A percentile compares a stretch with the other conserved stretches of the same genome.
These are phyloP conservation scores for Rhodotorula mucilaginosa DNA, from an alignment of 1,284 basidiomycete species.

Conservation along the genomic window DNA sequence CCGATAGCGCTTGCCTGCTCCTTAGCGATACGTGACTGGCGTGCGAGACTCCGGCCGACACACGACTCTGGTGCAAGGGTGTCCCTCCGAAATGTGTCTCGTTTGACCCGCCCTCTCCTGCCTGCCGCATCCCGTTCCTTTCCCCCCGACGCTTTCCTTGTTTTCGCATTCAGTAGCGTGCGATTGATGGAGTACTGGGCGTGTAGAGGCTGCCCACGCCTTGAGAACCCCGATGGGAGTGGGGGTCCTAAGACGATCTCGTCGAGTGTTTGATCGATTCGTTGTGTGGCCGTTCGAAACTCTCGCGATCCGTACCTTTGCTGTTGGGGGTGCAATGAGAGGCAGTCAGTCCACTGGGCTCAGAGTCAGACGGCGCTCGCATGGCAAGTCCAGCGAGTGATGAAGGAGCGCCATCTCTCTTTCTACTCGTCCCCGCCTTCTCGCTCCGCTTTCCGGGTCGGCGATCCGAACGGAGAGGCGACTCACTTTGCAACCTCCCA, in stretches of 20 bases:
- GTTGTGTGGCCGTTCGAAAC: neutral
- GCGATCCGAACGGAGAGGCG: neutral
- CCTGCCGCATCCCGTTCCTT: too few species aligned
- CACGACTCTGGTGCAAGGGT: neutral
- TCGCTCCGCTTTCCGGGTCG: neutral
- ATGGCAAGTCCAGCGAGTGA: neutral
- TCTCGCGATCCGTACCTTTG: neutral
- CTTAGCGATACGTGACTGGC: neutral
- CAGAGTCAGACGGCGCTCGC: neutral
- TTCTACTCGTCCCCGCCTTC: too few species aligned
- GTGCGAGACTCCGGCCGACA: neutral
- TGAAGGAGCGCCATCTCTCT: neutral
- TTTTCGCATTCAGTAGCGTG: too few species aligned
- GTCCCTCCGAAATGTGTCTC: too few species aligned
- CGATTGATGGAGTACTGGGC: too few species aligned
- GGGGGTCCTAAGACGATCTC: neutral
- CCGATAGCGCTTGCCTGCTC: neutral
- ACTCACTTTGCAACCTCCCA: constrained; percentile 20
- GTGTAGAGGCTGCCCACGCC: too few species aligned
- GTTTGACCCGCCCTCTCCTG: too few species aligned
- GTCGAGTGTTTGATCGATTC: neutral
- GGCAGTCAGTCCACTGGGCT: neutral
- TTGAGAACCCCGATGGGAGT: too few species aligned
- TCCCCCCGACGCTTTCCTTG: too few species aligned
- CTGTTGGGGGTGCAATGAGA: neutral